Evolutionary conservation across 306 rosid species (phyloP).

Genomic region (Arachis stenosperma): DNA sequence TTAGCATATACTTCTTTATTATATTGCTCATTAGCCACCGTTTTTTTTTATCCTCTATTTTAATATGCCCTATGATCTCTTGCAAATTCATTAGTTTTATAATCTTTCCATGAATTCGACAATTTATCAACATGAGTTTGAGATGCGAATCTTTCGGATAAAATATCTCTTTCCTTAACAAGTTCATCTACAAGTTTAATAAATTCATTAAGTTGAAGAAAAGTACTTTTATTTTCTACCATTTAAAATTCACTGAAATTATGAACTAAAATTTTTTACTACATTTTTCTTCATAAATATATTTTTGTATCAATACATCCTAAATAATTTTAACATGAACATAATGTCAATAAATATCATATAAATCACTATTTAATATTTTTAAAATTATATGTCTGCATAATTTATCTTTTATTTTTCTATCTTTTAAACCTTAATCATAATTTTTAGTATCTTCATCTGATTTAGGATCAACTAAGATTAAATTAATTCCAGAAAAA

Average conservation of each 20-base stretch:
- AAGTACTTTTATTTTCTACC: too few species aligned
- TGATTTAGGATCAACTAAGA: background rate
- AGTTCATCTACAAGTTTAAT: background rate
- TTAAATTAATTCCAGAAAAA: background rate
- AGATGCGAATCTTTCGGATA: too few species aligned
- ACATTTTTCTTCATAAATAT: background rate
- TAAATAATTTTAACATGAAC: background rate
- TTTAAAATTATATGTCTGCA: background rate
- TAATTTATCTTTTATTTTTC: background rate
- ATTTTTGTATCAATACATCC: background rate
- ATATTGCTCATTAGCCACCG: background rate
- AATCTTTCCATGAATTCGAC: background rate
- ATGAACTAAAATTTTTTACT: background rate
- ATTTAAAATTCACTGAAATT: background rate
- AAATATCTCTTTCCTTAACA: background rate
- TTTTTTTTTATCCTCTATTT: background rate
- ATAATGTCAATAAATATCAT: background rate
- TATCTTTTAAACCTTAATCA: background rate
- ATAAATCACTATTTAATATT: background rate
- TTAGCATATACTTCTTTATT: too few species aligned
- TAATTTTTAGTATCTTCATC: background rate
- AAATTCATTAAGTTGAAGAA: background rate
- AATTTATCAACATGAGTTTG: background rate
- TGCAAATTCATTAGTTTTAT: background rate
- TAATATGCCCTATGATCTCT: background rate